Conservation (phyloP, 2,329 filamentous ascomycete species). For the Chalaropsis ovoidea region DNA sequence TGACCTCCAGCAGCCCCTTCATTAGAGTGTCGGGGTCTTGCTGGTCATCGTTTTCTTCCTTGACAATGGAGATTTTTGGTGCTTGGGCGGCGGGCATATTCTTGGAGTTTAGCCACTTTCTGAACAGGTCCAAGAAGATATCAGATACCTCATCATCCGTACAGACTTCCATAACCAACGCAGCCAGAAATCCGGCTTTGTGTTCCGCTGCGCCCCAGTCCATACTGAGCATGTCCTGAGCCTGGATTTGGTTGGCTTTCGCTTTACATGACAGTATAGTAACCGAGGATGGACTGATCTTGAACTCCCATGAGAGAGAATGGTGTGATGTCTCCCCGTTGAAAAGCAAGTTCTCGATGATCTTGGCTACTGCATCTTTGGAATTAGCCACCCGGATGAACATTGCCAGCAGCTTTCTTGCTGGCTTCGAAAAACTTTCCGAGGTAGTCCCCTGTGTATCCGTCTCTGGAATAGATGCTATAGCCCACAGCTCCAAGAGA, state of each 20-base stretch:
- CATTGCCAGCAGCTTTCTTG: conserved; percentile 44
- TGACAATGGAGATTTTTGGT: conserved; percentile 30
- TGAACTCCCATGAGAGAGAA: conserved; percentile 44
- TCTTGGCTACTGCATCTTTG: conserved; percentile 38
- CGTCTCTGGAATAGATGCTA: conserved; percentile 36
- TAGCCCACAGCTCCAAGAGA: conserved; percentile 52
- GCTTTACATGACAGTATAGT: background rate
- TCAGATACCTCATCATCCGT: conserved; percentile 48
- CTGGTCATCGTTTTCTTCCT: conserved; percentile 29
- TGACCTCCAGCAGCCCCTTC: conserved; percentile 45
- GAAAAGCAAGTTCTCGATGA: conserved; percentile 48
- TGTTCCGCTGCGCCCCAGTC: conserved; percentile 40
- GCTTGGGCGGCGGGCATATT: conserved; percentile 21
- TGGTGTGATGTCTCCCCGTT: conserved; percentile 37
- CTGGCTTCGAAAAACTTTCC: conserved; percentile 37
- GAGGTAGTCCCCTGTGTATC: conserved; percentile 36
- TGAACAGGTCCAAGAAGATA: conserved; percentile 51
- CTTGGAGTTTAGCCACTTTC: conserved; percentile 43
- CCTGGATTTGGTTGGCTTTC: background rate
- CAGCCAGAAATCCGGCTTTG: conserved; percentile 41
- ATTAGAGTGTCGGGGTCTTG: conserved; percentile 34
- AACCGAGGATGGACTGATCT: conserved; percentile 35
- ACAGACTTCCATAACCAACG: conserved; percentile 41
- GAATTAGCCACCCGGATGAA: conserved; percentile 49
- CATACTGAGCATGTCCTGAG: conserved; percentile 29